Conservation (phyloP, 805 yeast genomes). For the Yamadazyma phyllophila region DNA sequence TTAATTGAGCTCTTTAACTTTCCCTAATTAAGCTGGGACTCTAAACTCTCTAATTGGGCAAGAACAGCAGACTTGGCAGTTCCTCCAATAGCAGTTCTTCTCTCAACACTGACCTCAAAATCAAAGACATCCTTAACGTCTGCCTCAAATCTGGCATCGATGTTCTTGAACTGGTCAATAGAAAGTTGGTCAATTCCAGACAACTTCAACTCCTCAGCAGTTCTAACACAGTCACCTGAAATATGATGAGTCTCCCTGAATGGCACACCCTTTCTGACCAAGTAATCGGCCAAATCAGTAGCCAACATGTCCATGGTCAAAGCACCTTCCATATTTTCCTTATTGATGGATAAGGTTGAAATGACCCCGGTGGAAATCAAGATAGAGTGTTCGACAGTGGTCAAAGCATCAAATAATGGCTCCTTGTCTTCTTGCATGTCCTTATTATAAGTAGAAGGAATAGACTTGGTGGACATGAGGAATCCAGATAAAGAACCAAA, state of each 20-base stretch:
- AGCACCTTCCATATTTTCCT: constrained; percentile 77
- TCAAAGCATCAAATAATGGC: constrained; percentile 89
- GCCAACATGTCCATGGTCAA: constrained; percentile 99
- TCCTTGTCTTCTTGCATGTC: constrained; percentile 99
- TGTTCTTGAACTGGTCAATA: constrained; percentile 70
- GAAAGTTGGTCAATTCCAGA: constrained; percentile 85
- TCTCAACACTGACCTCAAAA: constrained; percentile 92
- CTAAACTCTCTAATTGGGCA: constrained; percentile 57
- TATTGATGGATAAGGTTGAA: constrained; percentile 75
- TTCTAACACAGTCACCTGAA: constrained; percentile 94
- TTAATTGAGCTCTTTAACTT: no score
- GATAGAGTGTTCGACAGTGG: constrained; percentile 90
- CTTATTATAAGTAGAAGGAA: constrained; percentile 96
- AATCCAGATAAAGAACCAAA: constrained; percentile 95
- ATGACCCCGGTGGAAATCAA: constrained; percentile 95
- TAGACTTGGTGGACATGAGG: constrained; percentile 94
- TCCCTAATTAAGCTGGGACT: constrained; percentile 8
- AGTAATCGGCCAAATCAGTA: constrained; percentile 95
- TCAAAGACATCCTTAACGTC: constrained; percentile 87
- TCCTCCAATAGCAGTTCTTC: constrained; percentile 96
- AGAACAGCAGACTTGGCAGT: constrained; percentile 90
- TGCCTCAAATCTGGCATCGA: constrained; percentile 74
- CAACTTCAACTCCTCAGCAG: constrained; percentile 74
- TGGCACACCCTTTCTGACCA: constrained; percentile 97
- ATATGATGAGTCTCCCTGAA: constrained; percentile 99